A percentile compares a stretch with the other conserved stretches of the same genome.
Conservation (phyloP, 148 eudicot genomes). For the Bassia scoparia region DNA sequence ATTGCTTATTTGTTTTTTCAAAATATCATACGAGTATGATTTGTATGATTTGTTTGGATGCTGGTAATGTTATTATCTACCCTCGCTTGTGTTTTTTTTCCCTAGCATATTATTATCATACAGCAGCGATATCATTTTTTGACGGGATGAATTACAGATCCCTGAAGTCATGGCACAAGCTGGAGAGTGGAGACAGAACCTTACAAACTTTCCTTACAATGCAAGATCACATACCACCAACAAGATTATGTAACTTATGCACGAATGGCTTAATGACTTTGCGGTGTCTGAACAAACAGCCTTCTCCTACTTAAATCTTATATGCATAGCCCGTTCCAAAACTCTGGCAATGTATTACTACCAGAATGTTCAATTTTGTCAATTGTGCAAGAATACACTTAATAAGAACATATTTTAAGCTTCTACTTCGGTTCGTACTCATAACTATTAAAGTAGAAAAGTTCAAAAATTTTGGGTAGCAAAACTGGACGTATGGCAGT, state of each 20-base stretch:
- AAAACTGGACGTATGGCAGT: too few relatives aligned
- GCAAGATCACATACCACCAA: background rate
- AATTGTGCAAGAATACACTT: too few relatives aligned
- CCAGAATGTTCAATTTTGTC: too few relatives aligned
- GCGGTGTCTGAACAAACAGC: background rate
- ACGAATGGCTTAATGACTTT: background rate
- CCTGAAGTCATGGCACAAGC: background rate
- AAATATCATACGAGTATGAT: background rate
- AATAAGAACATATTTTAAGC: too few relatives aligned
- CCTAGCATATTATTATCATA: background rate
- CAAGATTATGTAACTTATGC: background rate
- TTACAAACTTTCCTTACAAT: too few relatives aligned
- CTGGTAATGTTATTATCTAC: background rate
- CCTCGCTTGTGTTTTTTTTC: background rate
- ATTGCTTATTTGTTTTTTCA: background rate
- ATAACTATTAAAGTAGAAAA: too few relatives aligned
- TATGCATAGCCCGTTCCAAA: background rate
- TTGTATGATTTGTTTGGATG: background rate
- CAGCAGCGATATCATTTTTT: background rate
- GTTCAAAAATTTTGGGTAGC: too few relatives aligned
- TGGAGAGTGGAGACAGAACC: background rate
- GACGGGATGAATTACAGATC: background rate
- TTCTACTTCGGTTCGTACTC: too few relatives aligned
- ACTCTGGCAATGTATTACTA: too few relatives aligned
- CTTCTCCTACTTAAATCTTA: background rate